Evolutionary conservation across 2,329 filamentous ascomycete genomes (phyloP).

Genomic region (Talaromyces rugulosus): DNA sequence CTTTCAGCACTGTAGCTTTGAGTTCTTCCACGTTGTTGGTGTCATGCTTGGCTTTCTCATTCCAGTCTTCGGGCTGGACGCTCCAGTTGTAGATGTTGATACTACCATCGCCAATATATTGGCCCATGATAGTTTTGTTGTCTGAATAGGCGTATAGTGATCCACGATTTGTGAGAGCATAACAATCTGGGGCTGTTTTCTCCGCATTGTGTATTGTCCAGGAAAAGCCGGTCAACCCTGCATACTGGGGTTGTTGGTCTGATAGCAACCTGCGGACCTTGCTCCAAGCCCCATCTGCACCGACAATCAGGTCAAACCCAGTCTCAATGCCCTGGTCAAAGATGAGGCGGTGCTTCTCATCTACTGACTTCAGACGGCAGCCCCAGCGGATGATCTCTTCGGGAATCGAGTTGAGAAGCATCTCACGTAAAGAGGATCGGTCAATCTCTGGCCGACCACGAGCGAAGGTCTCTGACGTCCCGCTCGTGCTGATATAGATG

Average conservation of each 20-base stretch:
- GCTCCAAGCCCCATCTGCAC: conserved; percentile 24
- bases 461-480: background rate
- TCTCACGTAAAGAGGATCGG: conserved; percentile 16
- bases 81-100: conserved; percentile 7
- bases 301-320: conserved; percentile 21
- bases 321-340: conserved; percentile 12
- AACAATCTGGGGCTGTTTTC: conserved; percentile 12
- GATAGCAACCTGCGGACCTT: conserved; percentile 20
- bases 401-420: conserved; percentile 20
- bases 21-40: background rate
- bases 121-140: conserved; percentile 17
- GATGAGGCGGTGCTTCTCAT: conserved; percentile 5
- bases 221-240: conserved; percentile 16
- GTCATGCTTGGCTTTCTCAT: background rate
- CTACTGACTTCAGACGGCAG: conserved; percentile 12
- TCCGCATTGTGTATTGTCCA: conserved; percentile 19
- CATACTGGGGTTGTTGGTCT: conserved; percentile 17
- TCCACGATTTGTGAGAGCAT: conserved; percentile 12
- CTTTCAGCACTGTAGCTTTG: background rate
- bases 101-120: conserved; percentile 18
- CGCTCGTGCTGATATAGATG: background rate
- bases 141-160: conserved; percentile 18
- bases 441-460: conserved; percentile 23
- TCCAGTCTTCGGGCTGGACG: conserved; percentile 9
- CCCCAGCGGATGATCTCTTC: conserved; percentile 18